Conservation (phyloP, 805 yeast species). For the Candida taoyuanica region DNA sequence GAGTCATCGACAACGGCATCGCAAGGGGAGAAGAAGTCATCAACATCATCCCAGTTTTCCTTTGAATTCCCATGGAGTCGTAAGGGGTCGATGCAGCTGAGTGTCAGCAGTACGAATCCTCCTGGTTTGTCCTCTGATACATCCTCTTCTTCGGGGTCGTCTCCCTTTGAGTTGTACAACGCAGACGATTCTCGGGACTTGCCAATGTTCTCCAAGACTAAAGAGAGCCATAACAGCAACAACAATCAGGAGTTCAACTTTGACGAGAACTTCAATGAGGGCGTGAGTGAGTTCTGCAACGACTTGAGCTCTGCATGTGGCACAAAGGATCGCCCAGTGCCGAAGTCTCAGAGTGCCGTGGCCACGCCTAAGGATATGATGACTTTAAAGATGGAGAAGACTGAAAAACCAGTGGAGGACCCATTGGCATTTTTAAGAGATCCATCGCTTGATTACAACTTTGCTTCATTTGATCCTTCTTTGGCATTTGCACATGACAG, state of each 20-base stretch:
- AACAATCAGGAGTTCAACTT: slow-evolving; percentile 30
- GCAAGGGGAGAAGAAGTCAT: slow-evolving; percentile 4
- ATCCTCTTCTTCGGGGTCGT: slow-evolving; percentile 23
- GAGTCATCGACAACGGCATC: slow-evolving; percentile 12
- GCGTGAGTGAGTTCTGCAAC: slow-evolving; percentile 70
- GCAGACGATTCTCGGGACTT: slow-evolving; percentile 20
- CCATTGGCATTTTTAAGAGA: slow-evolving; percentile 44
- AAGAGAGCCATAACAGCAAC: slow-evolving; percentile 4
- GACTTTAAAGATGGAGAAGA: background rate
- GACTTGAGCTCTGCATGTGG: slow-evolving; percentile 83
- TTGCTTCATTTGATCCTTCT: slow-evolving; percentile 45
- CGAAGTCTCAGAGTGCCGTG: slow-evolving; percentile 32
- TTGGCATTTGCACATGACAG: slow-evolving; percentile 40
- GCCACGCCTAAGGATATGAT: slow-evolving; percentile 2
- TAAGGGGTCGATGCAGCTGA: slow-evolving; percentile 13
- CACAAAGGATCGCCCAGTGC: slow-evolving; percentile 61
- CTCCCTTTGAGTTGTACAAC: slow-evolving; percentile 28
- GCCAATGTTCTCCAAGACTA: slow-evolving; percentile 19
- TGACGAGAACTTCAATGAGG: slow-evolving; percentile 55
- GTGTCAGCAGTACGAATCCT: background rate
- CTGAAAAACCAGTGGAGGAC: slow-evolving; percentile 27
- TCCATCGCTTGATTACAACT: slow-evolving; percentile 11
- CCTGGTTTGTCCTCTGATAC: slow-evolving; percentile 10
- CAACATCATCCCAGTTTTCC: slow-evolving; percentile 32
- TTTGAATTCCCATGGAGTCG: slow-evolving; percentile 54